Evolutionary conservation across 768 basidiomycete species (phyloP), one percentile per base, ranked within the genome.

Genomic region (Melanogaster broomeanus): DNA sequence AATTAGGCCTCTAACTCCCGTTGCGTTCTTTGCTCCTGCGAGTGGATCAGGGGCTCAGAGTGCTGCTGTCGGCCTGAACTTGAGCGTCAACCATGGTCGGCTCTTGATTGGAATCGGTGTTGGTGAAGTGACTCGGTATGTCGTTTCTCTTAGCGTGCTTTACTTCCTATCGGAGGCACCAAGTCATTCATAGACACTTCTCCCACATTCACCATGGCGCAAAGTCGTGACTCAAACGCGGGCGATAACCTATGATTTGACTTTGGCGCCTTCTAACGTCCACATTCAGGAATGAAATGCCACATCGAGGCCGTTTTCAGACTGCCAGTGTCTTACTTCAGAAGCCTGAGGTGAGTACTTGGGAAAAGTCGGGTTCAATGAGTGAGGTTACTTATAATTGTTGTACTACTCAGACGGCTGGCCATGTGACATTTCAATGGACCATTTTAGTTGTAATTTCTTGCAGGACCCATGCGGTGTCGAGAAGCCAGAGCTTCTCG

Each of bases 81-180:
- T 13, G 2, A 45, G 51, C 4, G 47, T 49, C 33, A 48, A 6
- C 25, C 34, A 50, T 7, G 62, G 62, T 22, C 56, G 50, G 28
- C 68, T 68, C 47, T 35, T 66, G 52, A 42, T 66, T 6, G 64
- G 64, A 12, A 53, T 66, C 18, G 64, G 66, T 24, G 83, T 82
- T 55, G 87, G 79, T 18, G 89, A 90, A 60, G 79, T 90, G 52
- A 90, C 87, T 53, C 86, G 88, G 85, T 84, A 70, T 48, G 63
- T 63, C 27, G 33, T 16, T 42, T 49, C n/a, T 13, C 16, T 35
- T 34, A 30, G 30, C 30, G 30, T 30, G 31, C 31, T 13, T 31
- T 31, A 71, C 75, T 82, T 2, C 64, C 86, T 40, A 70, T 83
- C 43, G 87, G 89, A 7, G 68, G 74, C 25, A 84, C 90, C 52